Evolutionary conservation across 768 basidiomycete species (phyloP), one percentile per base, ranked within the genome.

Genomic region (Collybia sp.): DNA sequence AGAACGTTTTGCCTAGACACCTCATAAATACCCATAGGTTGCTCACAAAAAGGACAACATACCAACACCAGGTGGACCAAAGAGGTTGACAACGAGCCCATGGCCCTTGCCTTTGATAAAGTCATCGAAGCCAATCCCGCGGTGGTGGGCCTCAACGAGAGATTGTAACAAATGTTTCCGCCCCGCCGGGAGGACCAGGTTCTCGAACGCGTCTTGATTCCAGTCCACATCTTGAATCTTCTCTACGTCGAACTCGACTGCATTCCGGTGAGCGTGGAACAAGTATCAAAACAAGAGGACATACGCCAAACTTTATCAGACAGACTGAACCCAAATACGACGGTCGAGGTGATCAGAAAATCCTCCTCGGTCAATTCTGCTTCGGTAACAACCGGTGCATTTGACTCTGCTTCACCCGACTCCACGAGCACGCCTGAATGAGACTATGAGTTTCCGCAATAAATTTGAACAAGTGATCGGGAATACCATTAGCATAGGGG

Each of bases 101-200:
- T 78, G 76, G 0, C 81, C 82, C 55, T 84, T 83, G 31, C 80
- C 81, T 53, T 74, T 76, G 59, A 83, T 77, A 49, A 82, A 79
- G 48, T 83, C 81, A 44, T 79, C 77, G 51, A 79, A 75, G 13
- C 73, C 75, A 5, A 73, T 54, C 47, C 73, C 72, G 12, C 65
- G 64, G 54, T 77, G 76, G 52, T 82, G 79, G 1, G 77, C 73
- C 51, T 79, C 77, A n/a, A 80, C 72, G 2, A 80, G 70, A 2
- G 79, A 77, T 41, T 72, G 74, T 17, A 81, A 65, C 2, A 82
- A 71, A 12, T 71, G 63, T 62, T 81, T 83, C 36, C 75, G 70
- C 34, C 68, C 71, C 3, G 63, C 54, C 6, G 77, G 74, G n/a
- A 84, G 70, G 10, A 82, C 80, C 30, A 83, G 71, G 50, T 78